Conservation (phyloP, 352 stramenopile genomes). For the Halophytophthora batemanensis region DNA sequence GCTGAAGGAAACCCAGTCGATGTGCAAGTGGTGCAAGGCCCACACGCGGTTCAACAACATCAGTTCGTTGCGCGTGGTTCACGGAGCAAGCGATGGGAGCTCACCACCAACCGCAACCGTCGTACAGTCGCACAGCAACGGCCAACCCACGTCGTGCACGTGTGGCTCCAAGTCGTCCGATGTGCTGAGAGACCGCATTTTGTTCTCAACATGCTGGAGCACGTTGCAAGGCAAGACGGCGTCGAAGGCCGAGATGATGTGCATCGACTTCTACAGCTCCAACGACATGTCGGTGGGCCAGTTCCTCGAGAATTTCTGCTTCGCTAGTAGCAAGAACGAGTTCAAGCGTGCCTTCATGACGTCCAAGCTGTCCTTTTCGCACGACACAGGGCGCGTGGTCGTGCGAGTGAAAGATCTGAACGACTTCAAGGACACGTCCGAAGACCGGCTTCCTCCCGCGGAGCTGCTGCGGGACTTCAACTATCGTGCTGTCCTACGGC, state of each 20-base stretch:
- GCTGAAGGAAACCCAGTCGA: conserved; percentile 73
- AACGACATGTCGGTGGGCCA: conserved; percentile 84
- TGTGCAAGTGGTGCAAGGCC: conserved; percentile 85
- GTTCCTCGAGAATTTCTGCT: conserved; percentile 82
- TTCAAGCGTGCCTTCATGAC: conserved; percentile 79
- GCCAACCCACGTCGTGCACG: conserved; percentile 42
- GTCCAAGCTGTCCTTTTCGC: conserved; percentile 81
- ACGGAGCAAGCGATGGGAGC: conserved; percentile 18
- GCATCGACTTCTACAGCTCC: conserved; percentile 83
- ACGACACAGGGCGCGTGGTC: conserved; percentile 73
- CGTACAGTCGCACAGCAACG: conserved; percentile 17
- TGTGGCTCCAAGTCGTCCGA: conserved; percentile 62
- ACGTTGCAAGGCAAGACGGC: conserved; percentile 67
- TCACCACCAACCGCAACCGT: conserved; percentile 19
- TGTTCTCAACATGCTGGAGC: conserved; percentile 87
- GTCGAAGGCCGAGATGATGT: conserved; percentile 87
- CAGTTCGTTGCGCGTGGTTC: conserved; percentile 60
- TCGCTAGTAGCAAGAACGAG: conserved; percentile 57
- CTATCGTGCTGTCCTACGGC: conserved; percentile 52
- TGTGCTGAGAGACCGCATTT: conserved; percentile 57
- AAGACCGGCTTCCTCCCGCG: conserved; percentile 41
- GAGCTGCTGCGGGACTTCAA: conserved; percentile 63
- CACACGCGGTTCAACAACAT: conserved; percentile 84
- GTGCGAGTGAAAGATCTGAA: conserved; percentile 70
- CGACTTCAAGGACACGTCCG: conserved; percentile 63